A percentile compares a stretch with the other conserved stretches of the same genome.
These are phyloP conservation scores for Yamadazyma taylorii DNA, from an alignment of 1,139 yeast species.

Conservation along the genomic window DNA sequence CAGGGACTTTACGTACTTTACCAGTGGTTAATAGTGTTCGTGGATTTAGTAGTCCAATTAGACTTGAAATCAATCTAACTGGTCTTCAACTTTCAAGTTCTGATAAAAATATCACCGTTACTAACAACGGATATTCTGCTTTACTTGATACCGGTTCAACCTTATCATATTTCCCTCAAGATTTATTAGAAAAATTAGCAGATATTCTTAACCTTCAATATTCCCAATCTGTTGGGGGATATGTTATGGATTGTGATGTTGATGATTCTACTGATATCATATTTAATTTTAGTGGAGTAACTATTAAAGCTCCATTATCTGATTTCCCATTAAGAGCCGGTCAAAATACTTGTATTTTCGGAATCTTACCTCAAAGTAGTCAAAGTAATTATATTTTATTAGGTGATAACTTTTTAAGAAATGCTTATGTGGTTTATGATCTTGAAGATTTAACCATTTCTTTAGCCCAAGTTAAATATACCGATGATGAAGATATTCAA, in stretches of 20 bases:
- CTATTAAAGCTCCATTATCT: constrained; percentile 37
- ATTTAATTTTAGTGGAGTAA: constrained; percentile 38
- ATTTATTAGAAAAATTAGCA: constrained; percentile 28
- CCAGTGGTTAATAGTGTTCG: constrained; percentile 28
- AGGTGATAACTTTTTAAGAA: constrained; percentile 75
- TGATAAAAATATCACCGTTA: constrained; percentile 13
- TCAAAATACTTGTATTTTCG: constrained; percentile 28
- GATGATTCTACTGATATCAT: constrained; percentile 20
- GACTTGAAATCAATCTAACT: constrained; percentile 28
- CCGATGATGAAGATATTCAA: constrained; percentile 44
- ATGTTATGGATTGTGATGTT: constrained; percentile 24
- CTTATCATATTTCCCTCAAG: constrained; percentile 33
- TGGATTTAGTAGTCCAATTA: constrained; percentile 24
- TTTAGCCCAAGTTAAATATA: constrained; percentile 59
- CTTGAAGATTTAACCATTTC: constrained; percentile 64
- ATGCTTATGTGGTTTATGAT: constrained; percentile 78
- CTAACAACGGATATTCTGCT: constrained; percentile 26
- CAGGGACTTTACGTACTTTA: constrained; percentile 41
- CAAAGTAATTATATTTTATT: constrained; percentile 30
- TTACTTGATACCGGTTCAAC: constrained; percentile 47
- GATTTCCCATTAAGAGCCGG: constrained; percentile 23
- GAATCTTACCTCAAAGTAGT: constrained; percentile 26
- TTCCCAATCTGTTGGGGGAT: constrained; percentile 22
- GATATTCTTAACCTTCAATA: constrained; percentile 28
- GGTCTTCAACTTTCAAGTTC: constrained; percentile 18